Evolutionary conservation across 2,329 filamentous ascomycete genomes (phyloP), one percentile per base, ranked within the genome.

Genomic region (Colletotrichum truncatum): DNA sequence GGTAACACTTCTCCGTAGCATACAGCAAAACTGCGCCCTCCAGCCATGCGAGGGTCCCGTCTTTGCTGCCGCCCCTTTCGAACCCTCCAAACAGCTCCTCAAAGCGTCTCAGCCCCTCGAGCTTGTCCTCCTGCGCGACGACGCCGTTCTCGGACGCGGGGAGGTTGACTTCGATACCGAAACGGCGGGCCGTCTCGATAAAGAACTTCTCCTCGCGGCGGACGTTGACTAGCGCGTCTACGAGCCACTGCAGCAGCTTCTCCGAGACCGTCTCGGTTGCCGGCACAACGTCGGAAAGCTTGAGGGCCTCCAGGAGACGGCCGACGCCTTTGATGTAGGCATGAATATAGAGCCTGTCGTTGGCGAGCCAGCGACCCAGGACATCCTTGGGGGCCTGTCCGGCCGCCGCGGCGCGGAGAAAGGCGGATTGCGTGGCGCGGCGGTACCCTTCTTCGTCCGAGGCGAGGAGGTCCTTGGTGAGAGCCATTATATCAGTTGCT

Each of bases 21-120:
- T 91, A 94, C 23, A 94, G 85, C n/a, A 92, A 84, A 3, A 93
- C 85, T 67, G 93, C 81, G 6, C 89, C 90, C 73, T 93, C 90
- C 3, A 94, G 77, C 72, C 81, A 84, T 0, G 79, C 76, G 0
- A 92, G 73, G 1, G 68, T 57, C 2, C 77, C 82, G 3, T 80
- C 79, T 7, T n/a, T n/a, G n/a, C n/a, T n/a, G n/a, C n/a, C n/a
- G n/a, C 80, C 81, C 0, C 83, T 77, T 53, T 82, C 82, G 11
- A 85, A 81, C 4, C 83, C 83, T n/a, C 81, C 84, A 60, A 88
- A 85, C 4, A 92, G 85, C 18, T 66, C 67, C 52, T 80, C 74
- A 67, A 80, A 78, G 39, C 78, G 74, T 3, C 69, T 67, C 7
- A 81, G 74, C 0, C 82, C 82, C 0, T 78, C 76, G 6, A 81